phyloP scores from a whole-genome alignment of 306 rosid genomes.

The Hylodesmum podocarpum region DNA sequence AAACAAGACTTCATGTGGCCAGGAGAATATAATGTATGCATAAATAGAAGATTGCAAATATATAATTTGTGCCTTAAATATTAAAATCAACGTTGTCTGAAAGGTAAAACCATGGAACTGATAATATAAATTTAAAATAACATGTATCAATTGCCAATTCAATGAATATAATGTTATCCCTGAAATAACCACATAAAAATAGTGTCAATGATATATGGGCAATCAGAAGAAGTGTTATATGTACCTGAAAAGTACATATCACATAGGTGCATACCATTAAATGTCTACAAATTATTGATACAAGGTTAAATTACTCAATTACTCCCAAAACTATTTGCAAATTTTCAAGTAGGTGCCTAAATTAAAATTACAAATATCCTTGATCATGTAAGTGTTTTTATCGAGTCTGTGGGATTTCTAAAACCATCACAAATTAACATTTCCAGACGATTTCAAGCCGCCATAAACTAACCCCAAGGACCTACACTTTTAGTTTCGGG shows the following conservation, averaged over 20 bases:
- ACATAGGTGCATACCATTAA: background rate
- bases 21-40: background rate
- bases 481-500: too few relatives aligned
- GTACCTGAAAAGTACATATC: constrained; percentile 1
- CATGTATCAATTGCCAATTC: background rate
- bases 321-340: too few relatives aligned
- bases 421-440: too few relatives aligned
- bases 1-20: background rate
- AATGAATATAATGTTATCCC: background rate
- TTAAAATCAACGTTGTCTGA: background rate
- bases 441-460: too few relatives aligned
- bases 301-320: too few relatives aligned
- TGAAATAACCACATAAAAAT: background rate
- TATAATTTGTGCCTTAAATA: background rate
- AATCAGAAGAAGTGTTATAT: background rate
- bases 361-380: too few relatives aligned
- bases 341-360: too few relatives aligned
- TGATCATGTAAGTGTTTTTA: too few relatives aligned
- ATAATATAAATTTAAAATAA: background rate
- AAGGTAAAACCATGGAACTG: background rate
- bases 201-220: constrained; percentile 5
- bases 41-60: background rate
- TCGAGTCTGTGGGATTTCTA: too few relatives aligned
- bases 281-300: constrained; percentile 13
- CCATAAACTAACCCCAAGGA: too few relatives aligned